Percentiles rank a stretch among this genome's conserved stretches.
These are phyloP conservation scores for Ophiostoma piceae DNA, from an alignment of 2,329 filamentous ascomycete genomes.

Conservation along the genomic window DNA sequence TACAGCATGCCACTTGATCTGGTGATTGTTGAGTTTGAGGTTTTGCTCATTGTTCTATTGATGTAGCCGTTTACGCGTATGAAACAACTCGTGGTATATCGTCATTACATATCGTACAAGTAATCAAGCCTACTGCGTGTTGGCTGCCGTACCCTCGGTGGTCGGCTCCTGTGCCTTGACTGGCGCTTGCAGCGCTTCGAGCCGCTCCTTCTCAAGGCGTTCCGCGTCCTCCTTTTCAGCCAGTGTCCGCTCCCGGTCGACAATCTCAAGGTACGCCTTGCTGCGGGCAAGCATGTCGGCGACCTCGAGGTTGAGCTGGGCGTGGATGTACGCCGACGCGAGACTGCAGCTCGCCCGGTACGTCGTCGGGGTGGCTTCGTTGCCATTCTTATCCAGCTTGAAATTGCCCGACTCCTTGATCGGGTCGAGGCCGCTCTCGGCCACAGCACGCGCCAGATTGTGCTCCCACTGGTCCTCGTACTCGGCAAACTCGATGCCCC, in stretches of 20 bases:
- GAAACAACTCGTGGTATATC: not conserved
- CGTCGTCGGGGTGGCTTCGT: slow-evolving; percentile 22
- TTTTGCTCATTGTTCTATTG: not conserved
- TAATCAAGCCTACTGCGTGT: not conserved
- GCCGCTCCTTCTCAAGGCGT: slow-evolving; percentile 6
- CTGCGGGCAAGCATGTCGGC: slow-evolving; percentile 41
- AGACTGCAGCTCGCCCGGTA: slow-evolving; percentile 32
- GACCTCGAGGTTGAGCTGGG: slow-evolving; percentile 33
- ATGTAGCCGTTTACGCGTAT: not conserved
- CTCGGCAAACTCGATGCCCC: slow-evolving; percentile 31
- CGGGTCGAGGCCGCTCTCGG: not conserved
- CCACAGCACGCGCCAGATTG: slow-evolving; percentile 34
- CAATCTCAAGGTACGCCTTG: slow-evolving; percentile 39
- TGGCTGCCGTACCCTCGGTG: not conserved
- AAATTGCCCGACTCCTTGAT: slow-evolving; percentile 3
- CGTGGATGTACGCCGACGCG: slow-evolving; percentile 29
- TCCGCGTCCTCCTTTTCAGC: slow-evolving; percentile 33
- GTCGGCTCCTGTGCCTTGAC: not conserved
- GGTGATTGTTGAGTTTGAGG: not conserved
- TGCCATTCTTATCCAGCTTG: too few species aligned
- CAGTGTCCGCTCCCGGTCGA: slow-evolving; percentile 37
- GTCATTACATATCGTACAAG: not conserved
- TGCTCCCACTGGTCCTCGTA: slow-evolving; percentile 49
- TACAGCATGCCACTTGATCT: not conserved
- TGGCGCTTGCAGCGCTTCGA: not conserved